A percentile compares a stretch with the other conserved stretches of the same genome.
Conservation (phyloP, 2,329 filamentous ascomycete species). For the Monilinia fructigena region DNA sequence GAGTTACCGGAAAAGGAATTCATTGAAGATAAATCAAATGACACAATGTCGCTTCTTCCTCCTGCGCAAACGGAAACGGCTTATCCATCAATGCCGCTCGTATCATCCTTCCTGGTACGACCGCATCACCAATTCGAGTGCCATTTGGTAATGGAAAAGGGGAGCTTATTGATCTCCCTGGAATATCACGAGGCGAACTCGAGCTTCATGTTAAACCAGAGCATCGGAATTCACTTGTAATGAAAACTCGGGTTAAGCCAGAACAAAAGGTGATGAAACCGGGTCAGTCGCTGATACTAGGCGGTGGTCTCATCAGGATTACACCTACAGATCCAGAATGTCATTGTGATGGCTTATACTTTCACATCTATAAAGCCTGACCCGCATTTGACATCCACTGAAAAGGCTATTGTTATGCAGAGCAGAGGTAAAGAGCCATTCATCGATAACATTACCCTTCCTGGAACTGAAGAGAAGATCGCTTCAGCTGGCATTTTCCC, state of each 20-base stretch:
- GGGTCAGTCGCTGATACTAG: constrained; percentile 74
- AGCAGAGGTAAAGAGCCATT: constrained; percentile 57
- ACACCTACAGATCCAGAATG: constrained; percentile 67
- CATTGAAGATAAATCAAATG: constrained; percentile 24
- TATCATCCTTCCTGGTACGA: constrained; percentile 90
- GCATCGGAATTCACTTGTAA: constrained; percentile 67
- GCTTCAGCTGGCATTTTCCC: constrained; percentile 71
- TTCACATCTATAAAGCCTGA: constrained; percentile 72
- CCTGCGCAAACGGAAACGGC: constrained; percentile 69
- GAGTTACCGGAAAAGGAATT: constrained; percentile 22
- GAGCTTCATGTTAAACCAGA: constrained; percentile 68
- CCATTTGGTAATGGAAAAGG: constrained; percentile 84
- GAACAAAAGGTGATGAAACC: constrained; percentile 71
- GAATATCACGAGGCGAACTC: constrained; percentile 72
- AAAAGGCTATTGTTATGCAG: constrained; percentile 76
- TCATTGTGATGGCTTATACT: constrained; percentile 75
- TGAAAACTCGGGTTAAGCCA: constrained; percentile 73
- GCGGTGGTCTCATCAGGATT: constrained; percentile 80
- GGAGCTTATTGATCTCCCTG: constrained; percentile 90
- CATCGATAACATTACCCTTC: constrained; percentile 62
- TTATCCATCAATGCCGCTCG: constrained; percentile 81
- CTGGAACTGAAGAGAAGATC: constrained; percentile 58
- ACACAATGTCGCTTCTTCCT: constrained; percentile 61
- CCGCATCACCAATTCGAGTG: constrained; percentile 89
- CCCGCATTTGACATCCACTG: constrained; percentile 70